These are phyloP conservation scores for Acaromyces ingoldii DNA, from an alignment of 1,284 basidiomycete genomes.

Conservation along the genomic window DNA sequence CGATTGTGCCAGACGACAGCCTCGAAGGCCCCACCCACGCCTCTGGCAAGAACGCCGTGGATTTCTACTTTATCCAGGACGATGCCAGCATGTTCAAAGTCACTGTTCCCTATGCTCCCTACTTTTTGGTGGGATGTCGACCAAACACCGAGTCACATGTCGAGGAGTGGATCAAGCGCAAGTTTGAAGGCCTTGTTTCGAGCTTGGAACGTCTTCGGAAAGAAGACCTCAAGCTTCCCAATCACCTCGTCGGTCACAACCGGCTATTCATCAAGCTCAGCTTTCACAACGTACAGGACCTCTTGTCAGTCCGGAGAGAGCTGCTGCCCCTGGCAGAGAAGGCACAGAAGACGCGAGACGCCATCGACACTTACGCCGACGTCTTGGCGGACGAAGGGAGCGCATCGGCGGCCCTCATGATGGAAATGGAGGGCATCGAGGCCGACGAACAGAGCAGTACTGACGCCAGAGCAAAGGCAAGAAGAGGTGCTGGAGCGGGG, in stretches of 20 bases:
- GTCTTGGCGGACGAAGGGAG: slow-evolving; percentile 60
- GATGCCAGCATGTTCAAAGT: slow-evolving; percentile 94
- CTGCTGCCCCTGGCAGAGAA: slow-evolving; percentile 80
- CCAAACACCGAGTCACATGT: slow-evolving; percentile 78
- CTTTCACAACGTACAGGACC: slow-evolving; percentile 88
- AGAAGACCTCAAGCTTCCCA: slow-evolving; percentile 90
- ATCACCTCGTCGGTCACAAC: slow-evolving; percentile 88
- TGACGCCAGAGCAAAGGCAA: not conserved
- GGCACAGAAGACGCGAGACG: slow-evolving; percentile 88
- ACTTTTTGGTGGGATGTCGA: slow-evolving; percentile 82
- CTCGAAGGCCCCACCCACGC: slow-evolving; percentile 19
- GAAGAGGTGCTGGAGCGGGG: slow-evolving; percentile 1
- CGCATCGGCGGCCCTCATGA: slow-evolving; percentile 25
- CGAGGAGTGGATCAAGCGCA: slow-evolving; percentile 93
- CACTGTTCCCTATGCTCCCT: slow-evolving; percentile 87
- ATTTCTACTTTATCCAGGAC: slow-evolving; percentile 97
- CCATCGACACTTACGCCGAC: slow-evolving; percentile 95
- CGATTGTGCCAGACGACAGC: slow-evolving; percentile 73
- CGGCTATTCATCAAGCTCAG: slow-evolving; percentile 81
- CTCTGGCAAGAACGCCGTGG: slow-evolving; percentile 65
- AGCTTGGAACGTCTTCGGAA: slow-evolving; percentile 72
- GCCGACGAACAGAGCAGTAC: not conserved
- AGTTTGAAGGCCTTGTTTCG: slow-evolving; percentile 79
- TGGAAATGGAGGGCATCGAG: slow-evolving; percentile 20
- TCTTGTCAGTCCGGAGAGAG: slow-evolving; percentile 80